phyloP scores from a whole-genome alignment of 495 filamentous ascomycete species.

The Penicillium verhagenii region DNA sequence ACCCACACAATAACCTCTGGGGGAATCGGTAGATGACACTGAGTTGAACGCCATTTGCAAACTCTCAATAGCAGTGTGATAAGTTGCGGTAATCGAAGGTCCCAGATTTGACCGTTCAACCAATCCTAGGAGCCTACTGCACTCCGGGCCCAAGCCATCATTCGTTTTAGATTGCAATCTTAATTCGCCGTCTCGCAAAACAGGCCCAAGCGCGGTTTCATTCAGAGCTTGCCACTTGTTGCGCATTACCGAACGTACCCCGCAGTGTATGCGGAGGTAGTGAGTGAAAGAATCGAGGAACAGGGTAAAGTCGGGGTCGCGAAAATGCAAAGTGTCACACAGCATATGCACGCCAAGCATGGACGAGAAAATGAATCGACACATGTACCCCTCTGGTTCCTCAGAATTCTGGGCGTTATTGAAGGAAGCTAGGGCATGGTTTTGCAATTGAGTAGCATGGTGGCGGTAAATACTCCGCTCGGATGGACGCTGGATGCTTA shows the following conservation, averaged over 20 bases:
- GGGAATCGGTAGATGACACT: neutral
- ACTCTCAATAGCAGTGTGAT: slow-evolving; percentile 8
- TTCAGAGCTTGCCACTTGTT: slow-evolving; percentile 8
- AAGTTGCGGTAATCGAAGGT: neutral
- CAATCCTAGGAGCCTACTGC: neutral
- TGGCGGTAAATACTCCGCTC: slow-evolving; percentile 3
- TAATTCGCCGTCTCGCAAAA: neutral
- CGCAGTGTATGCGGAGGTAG: slow-evolving; percentile 44
- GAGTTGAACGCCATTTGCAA: slow-evolving; percentile 11
- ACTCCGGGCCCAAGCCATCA: neutral
- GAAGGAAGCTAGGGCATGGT: slow-evolving; percentile 10
- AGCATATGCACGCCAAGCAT: slow-evolving; percentile 47
- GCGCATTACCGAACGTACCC: slow-evolving; percentile 32
- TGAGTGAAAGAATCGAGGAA: slow-evolving; percentile 42
- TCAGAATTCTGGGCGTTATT: neutral
- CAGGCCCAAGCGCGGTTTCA: slow-evolving; percentile 9
- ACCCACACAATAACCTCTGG: neutral
- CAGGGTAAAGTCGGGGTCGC: slow-evolving; percentile 20
- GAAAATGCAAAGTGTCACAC: slow-evolving; percentile 35
- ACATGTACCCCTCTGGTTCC: slow-evolving; percentile 35
- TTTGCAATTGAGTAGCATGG: slow-evolving; percentile 16
- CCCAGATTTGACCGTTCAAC: slow-evolving; percentile 1
- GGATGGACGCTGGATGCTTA: slow-evolving; percentile 10
- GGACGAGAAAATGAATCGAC: slow-evolving; percentile 49
- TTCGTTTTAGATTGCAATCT: neutral